A percentile compares a stretch with the other conserved stretches of the same genome.
These are phyloP conservation scores for Diaporthe vaccinii DNA, from an alignment of 2,329 filamentous ascomycete species.

Conservation along the genomic window DNA sequence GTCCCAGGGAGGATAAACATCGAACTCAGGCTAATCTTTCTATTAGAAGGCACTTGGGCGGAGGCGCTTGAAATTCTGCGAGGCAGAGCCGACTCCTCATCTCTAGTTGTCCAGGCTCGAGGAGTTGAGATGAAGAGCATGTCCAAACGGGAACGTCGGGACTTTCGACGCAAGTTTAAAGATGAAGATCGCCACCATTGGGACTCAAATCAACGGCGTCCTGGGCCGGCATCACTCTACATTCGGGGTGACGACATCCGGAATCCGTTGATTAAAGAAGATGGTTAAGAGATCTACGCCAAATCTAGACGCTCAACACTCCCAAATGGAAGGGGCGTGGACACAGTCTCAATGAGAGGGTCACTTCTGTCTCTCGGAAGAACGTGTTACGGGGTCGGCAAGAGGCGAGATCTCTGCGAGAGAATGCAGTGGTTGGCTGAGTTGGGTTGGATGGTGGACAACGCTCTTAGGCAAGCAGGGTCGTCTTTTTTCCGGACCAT, in stretches of 20 bases:
- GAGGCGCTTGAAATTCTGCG: conserved; percentile 3
- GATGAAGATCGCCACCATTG: not conserved
- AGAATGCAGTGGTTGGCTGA: too few relatives aligned
- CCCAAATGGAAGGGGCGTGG: not conserved
- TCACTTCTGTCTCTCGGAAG: too few relatives aligned
- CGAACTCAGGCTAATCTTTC: not conserved
- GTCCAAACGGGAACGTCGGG: not conserved
- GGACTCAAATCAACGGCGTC: not conserved
- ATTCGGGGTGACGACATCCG: not conserved
- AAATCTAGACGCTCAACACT: not conserved
- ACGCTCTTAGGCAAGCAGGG: too few relatives aligned
- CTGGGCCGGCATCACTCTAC: not conserved
- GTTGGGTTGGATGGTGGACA: too few relatives aligned
- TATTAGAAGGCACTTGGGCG: not conserved
- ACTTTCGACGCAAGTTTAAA: not conserved
- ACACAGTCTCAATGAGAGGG: too few relatives aligned
- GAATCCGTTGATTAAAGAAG: not conserved
- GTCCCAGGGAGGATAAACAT: not conserved
- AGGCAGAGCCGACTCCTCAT: not conserved
- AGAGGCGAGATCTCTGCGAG: not conserved
- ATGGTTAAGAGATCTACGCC: not conserved
- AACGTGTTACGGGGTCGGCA: too few relatives aligned
- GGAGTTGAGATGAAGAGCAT: not conserved
- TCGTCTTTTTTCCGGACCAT: not conserved
- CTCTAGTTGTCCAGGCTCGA: not conserved